Evolutionary conservation across 176 grass and related monocot species (phyloP), one percentile per base, ranked within the genome.

Genomic region (Aegilops longissima): DNA sequence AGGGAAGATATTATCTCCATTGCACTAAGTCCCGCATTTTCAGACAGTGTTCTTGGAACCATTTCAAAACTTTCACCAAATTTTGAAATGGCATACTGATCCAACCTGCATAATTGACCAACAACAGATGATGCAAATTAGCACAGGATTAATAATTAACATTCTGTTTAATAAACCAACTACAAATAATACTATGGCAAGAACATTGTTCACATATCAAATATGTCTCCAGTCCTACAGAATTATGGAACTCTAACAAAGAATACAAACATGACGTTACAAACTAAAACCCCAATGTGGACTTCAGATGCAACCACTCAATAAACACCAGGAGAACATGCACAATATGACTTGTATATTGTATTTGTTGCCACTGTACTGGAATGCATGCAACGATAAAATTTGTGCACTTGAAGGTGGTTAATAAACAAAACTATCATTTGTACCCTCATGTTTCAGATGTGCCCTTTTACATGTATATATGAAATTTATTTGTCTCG

Each of bases 31-130:
- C 96, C 93, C 35, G 96, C 96, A 94, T 96, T 98, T 62, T 94
- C 90, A 73, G 96, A 66, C 21, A 98, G 76, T 33, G 92, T 98
- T 92, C 88, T 98, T 36, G 97, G 94, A 74, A 98, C 80, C 97
- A 98, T 98, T 89, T 98, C 96, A 76, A 98, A 95, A 58, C 93
- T 94, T 87, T 98, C 93, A 49, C 91, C 89, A 85, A 98, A 98
- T 87, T 98, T 98, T 23, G 91, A 92, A 88, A 95, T 95, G 27
- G 92, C 96, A 92, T 95, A 98, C 85, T 98, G 93, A 62, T 98
- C 96, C 90, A 98, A 91, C 49, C 92, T 98, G 87, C 12, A 91
- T 66, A 77, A 84, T 80, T 12, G 65, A 86, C 78, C 13, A 78
- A 85, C 25, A 63, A 77, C 54, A 70, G 61, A 51, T 8, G 39